Percentiles rank a stretch among this genome's conserved stretches.
phyloP scores from a whole-genome alignment of 257 asterid species.

The Gentiana straminea region DNA sequence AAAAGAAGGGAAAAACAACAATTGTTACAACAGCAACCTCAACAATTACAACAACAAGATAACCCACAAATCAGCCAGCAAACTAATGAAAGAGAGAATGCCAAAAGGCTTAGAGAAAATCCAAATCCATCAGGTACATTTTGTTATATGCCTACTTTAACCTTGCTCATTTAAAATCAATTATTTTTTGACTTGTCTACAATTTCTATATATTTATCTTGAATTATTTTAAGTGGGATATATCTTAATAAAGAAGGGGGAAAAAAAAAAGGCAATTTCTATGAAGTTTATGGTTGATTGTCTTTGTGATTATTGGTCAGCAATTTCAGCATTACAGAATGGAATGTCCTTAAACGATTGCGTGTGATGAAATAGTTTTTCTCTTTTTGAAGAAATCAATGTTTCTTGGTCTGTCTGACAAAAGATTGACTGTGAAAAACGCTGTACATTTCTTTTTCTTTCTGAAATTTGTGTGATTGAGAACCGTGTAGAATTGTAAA shows the following conservation, averaged over 20 bases:
- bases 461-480: too few relatives aligned
- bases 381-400: conserved; percentile 21
- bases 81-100: conserved; percentile 13
- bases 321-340: conserved; percentile 8
- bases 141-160: too few relatives aligned
- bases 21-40: conserved; percentile 29
- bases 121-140: conserved; percentile 14
- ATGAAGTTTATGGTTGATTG: too few relatives aligned
- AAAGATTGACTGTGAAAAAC: conserved; percentile 24
- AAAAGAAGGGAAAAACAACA: conserved; percentile 72
- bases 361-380: conserved; percentile 20
- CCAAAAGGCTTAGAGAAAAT: conserved; percentile 40
- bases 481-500: too few relatives aligned
- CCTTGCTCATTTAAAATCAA: too few relatives aligned
- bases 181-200: too few relatives aligned
- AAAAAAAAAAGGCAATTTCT: not conserved
- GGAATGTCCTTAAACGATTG: conserved; percentile 10
- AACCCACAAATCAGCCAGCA: not conserved
- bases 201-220: too few relatives aligned
- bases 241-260: conserved; percentile 3
- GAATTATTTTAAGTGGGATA: not conserved
- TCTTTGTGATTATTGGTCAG: not conserved
- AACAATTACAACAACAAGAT: conserved; percentile 6
- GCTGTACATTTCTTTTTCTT: too few relatives aligned
- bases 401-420: conserved; percentile 40